Evolutionary conservation across 2,329 filamentous ascomycete genomes (phyloP).

Genomic region (Fusarium napiforme): DNA sequence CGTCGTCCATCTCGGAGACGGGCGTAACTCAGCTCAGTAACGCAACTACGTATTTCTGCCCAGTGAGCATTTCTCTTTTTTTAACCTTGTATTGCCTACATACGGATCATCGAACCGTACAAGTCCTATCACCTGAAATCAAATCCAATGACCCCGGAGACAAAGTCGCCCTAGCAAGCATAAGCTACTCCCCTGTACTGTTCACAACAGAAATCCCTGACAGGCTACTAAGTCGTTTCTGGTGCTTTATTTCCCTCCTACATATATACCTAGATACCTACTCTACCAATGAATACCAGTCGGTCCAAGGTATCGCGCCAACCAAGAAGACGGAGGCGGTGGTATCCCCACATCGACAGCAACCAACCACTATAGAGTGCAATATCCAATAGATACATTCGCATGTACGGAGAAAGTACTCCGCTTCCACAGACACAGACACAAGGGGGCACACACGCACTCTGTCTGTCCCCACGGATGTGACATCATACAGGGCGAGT

Average conservation of each 20-base stretch:
- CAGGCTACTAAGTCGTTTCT: neutral
- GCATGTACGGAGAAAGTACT: neutral
- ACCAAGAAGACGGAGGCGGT: no score
- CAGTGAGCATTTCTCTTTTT: no score
- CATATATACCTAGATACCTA: no score
- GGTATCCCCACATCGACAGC: no score
- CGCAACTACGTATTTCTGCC: no score
- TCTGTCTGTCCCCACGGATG: rapidly evolving
- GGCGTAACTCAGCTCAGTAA: neutral
- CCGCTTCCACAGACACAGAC: neutral
- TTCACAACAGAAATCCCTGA: neutral
- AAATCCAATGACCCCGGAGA: neutral
- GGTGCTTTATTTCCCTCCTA: neutral
- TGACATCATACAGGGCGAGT: neutral
- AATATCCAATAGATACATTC: neutral
- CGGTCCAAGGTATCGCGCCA: no score
- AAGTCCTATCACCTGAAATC: no score
- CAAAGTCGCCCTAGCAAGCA: neutral
- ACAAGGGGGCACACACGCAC: neutral
- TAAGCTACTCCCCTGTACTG: no score
- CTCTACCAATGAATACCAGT: neutral
- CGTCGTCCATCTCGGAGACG: neutral
- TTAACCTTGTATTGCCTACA: no score
- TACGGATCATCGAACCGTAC: no score
- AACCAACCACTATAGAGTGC: neutral